Evolutionary conservation across 306 rosid species (phyloP).

Genomic region (Cucumis melo): DNA sequence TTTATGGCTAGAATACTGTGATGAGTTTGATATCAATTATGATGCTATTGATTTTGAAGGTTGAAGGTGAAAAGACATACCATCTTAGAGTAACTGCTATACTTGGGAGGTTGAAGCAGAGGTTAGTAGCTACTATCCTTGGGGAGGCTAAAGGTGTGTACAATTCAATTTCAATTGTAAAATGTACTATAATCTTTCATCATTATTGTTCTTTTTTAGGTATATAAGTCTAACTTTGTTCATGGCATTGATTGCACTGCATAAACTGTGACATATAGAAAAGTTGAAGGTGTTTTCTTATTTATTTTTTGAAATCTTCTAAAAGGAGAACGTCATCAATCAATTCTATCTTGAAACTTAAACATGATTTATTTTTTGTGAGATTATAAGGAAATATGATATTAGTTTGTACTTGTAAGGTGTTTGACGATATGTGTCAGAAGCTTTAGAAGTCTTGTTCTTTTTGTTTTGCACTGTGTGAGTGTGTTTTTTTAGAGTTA

Average conservation of each 20-base stretch:
- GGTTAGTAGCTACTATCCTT: no score
- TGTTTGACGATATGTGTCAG: no score
- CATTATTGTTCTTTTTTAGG: not conserved
- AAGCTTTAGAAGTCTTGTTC: no score
- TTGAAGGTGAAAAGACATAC: slow-evolving; percentile 77
- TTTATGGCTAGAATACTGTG: not conserved
- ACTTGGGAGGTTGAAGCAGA: slow-evolving; percentile 88
- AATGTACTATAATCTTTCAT: not conserved
- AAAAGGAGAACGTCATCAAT: not conserved
- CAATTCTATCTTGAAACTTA: not conserved
- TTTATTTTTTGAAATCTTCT: slow-evolving; percentile 3
- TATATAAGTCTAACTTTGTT: slow-evolving; percentile 9
- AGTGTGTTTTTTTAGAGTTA: no score
- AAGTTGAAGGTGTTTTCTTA: slow-evolving; percentile 50
- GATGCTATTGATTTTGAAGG: slow-evolving; percentile 36
- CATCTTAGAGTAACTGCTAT: slow-evolving; percentile 84
- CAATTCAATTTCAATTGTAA: slow-evolving; percentile 8
- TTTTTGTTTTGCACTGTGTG: no score
- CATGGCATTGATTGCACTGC: slow-evolving; percentile 6
- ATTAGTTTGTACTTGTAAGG: no score
- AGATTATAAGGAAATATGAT: no score
- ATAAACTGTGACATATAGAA: slow-evolving; percentile 29
- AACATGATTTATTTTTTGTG: not conserved
- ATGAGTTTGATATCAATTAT: slow-evolving; percentile 8
- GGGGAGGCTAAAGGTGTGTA: no score